Evolutionary conservation across 2,329 filamentous ascomycete species (phyloP).

Genomic region (Fusarium hainanense): DNA sequence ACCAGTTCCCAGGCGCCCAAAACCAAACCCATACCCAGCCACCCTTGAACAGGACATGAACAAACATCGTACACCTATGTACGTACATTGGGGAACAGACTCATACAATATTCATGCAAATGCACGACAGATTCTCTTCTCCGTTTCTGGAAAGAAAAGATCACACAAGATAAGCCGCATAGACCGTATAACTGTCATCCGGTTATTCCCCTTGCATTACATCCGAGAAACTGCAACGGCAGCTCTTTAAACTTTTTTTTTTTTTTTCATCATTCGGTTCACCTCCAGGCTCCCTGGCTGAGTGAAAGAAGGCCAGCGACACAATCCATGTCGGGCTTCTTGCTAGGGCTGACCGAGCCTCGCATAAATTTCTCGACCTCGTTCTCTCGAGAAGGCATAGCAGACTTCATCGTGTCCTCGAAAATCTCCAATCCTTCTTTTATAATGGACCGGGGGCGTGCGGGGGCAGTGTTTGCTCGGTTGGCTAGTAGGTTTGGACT

Average conservation of each 20-base stretch:
- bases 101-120: slow-evolving; percentile 29
- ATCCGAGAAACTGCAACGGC: slow-evolving; percentile 13
- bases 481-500: slow-evolving; percentile 49
- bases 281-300: slow-evolving; percentile 92
- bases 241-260: neutral
- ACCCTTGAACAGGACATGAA: slow-evolving; percentile 28
- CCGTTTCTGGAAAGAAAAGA: slow-evolving; percentile 22
- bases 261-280: neutral
- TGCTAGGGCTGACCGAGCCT: slow-evolving; percentile 72
- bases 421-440: slow-evolving; percentile 61
- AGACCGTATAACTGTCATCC: slow-evolving; percentile 23
- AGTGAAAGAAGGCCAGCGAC: slow-evolving; percentile 89
- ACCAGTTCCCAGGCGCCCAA: slow-evolving; percentile 33
- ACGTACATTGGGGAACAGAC: slow-evolving; percentile 26
- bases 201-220: slow-evolving; percentile 26
- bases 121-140: slow-evolving; percentile 28
- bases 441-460: slow-evolving; percentile 47
- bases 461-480: slow-evolving; percentile 57
- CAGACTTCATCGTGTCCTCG: slow-evolving; percentile 58
- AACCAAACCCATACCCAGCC: slow-evolving; percentile 17
- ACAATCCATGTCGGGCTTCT: slow-evolving; percentile 86
- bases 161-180: slow-evolving; percentile 24
- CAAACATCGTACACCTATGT: slow-evolving; percentile 35
- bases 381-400: slow-evolving; percentile 52
- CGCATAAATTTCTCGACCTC: slow-evolving; percentile 82